A percentile compares a stretch with the other conserved stretches of the same genome.
These are phyloP conservation scores for Saccharomyces hybrid DNA, from an alignment of 1,139 yeast genomes.

Conservation along the genomic window DNA sequence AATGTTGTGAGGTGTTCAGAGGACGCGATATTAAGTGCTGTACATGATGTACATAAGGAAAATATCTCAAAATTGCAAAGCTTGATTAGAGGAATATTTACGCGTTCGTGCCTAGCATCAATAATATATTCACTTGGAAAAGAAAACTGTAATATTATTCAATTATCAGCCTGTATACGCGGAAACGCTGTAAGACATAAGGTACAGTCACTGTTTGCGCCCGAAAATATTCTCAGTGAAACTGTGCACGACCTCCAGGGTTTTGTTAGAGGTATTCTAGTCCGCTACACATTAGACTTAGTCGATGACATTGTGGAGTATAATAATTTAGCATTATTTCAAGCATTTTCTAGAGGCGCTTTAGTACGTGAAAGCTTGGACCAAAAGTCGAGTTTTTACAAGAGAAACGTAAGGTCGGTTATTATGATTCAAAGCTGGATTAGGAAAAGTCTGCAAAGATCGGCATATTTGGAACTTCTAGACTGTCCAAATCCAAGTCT, in stretches of 20 bases:
- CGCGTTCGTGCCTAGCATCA: neutral
- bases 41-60: neutral
- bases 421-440: conserved; percentile 69
- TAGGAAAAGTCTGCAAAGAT: conserved; percentile 59
- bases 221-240: conserved; percentile 4
- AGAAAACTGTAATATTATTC: neutral
- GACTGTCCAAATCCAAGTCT: conserved; percentile 70
- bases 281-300: conserved; percentile 44
- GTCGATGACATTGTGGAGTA: conserved; percentile 44
- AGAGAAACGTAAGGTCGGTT: conserved; percentile 47
- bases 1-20: neutral
- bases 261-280: conserved; percentile 40
- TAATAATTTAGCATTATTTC: conserved; percentile 34
- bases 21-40: neutral
- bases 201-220: neutral
- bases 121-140: neutral
- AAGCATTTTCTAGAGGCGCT: conserved; percentile 35
- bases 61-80: neutral
- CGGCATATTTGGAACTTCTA: conserved; percentile 67
- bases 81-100: neutral
- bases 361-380: conserved; percentile 25
- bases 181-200: conserved; percentile 16
- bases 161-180: neutral
- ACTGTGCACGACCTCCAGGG: conserved; percentile 36
- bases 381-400: conserved; percentile 47